phyloP scores from a whole-genome alignment of 306 rosid species.

The Fragaria nilgerrensis region DNA sequence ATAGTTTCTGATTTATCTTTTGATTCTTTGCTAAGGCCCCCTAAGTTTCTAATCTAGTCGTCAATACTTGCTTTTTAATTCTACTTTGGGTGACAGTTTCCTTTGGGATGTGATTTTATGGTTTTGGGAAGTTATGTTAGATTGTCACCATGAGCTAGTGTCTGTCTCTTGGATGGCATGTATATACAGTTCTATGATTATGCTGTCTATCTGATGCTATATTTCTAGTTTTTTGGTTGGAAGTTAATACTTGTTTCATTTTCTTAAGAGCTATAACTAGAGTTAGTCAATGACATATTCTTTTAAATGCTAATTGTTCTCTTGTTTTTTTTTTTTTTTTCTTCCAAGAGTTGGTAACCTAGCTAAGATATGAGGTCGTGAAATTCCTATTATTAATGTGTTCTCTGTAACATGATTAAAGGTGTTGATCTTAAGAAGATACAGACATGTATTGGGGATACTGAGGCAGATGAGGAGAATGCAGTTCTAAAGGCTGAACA shows the following conservation, averaged over 20 bases:
- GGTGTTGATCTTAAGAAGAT: constrained; percentile 74
- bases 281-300: neutral
- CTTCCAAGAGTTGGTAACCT: neutral
- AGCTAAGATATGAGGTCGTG: neutral
- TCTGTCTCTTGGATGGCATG: neutral
- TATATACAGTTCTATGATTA: neutral
- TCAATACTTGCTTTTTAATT: neutral
- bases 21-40: neutral
- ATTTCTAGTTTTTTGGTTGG: neutral
- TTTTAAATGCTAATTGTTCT: neutral
- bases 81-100: neutral
- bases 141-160: neutral
- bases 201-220: neutral
- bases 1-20: neutral
- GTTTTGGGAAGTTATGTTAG: neutral
- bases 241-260: neutral
- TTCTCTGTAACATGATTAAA: constrained; percentile 31
- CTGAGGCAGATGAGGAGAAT: constrained; percentile 65
- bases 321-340: neutral
- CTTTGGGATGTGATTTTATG: neutral
- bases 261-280: neutral
- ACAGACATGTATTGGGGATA: constrained; percentile 74
- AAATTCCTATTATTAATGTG: neutral
- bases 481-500: constrained; percentile 85
- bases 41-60: neutral